A percentile compares a stretch with the other conserved stretches of the same genome.
phyloP scores from a whole-genome alignment of 495 filamentous ascomycete species.

The Lophiotrema nucula region DNA sequence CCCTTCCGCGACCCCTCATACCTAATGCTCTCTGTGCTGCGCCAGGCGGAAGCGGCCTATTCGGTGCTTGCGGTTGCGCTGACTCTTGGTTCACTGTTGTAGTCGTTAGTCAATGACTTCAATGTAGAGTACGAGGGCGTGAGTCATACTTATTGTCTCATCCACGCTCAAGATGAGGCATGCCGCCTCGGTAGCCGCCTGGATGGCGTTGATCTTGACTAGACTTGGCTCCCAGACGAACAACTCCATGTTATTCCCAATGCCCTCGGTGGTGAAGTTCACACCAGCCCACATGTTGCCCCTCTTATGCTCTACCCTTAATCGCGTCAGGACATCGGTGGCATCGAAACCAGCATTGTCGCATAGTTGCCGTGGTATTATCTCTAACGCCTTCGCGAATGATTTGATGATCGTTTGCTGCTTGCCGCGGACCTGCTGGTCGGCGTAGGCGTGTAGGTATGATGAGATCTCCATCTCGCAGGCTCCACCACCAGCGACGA shows the following conservation, averaged over 20 bases:
- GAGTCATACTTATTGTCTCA: conserved; percentile 80
- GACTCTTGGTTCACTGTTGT: conserved; percentile 78
- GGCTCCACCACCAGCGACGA: conserved; percentile 93
- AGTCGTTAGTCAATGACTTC: conserved; percentile 8
- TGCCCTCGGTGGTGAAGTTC: conserved; percentile 88
- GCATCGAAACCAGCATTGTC: conserved; percentile 98
- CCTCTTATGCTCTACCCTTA: conserved; percentile 91
- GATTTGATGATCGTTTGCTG: conserved; percentile 97
- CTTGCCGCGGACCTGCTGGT: conserved; percentile 88
- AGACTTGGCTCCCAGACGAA: conserved; percentile 97
- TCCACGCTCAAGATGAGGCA: conserved; percentile 96
- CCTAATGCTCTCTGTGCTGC: conserved; percentile 88
- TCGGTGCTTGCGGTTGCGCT: conserved; percentile 72
- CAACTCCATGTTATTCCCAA: conserved; percentile 84
- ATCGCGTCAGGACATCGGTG: conserved; percentile 91
- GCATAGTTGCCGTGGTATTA: conserved; percentile 93
- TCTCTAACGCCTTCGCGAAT: conserved; percentile 94
- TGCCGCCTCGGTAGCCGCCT: conserved; percentile 89
- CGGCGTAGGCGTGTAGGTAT: conserved; percentile 86
- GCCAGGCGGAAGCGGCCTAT: conserved; percentile 78
- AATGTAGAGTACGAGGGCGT: background rate
- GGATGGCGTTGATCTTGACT: conserved; percentile 96
- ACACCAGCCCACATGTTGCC: conserved; percentile 92
- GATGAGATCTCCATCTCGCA: conserved; percentile 95
- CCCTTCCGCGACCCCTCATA: conserved; percentile 68